phyloP scores from a whole-genome alignment of 495 filamentous ascomycete species.

The Tuber aestivum region DNA sequence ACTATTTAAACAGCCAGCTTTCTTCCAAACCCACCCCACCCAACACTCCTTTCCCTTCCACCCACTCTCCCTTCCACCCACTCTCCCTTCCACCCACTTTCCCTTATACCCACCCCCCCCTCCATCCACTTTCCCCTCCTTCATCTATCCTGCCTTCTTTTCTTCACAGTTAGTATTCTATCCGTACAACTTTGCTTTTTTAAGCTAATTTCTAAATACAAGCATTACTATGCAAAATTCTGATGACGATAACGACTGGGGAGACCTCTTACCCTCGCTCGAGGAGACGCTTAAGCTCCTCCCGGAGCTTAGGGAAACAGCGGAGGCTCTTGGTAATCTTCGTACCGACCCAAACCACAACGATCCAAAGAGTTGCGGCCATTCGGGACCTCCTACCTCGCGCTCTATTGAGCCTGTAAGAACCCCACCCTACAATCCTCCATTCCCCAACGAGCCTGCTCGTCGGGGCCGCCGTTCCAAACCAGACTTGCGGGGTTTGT shows the following conservation, averaged over 20 bases:
- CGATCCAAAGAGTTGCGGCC: background rate
- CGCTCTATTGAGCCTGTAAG: background rate
- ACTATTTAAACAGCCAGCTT: background rate
- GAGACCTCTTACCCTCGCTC: background rate
- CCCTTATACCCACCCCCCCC: background rate
- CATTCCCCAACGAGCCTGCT: background rate
- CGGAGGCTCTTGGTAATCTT: background rate
- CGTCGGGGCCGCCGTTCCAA: background rate
- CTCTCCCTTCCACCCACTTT: background rate
- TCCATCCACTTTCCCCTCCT: background rate
- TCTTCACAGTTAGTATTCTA: too few species aligned
- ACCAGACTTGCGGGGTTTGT: background rate
- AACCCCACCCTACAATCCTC: background rate
- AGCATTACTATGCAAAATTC: background rate
- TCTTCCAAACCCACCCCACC: background rate
- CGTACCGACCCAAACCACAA: background rate
- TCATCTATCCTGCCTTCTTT: background rate
- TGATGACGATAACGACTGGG: background rate
- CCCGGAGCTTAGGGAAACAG: background rate
- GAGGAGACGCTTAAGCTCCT: background rate
- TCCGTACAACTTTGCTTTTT: background rate
- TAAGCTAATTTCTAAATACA: background rate
- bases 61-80: background rate
- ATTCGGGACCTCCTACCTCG: background rate
- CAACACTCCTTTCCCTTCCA: background rate